Evolutionary conservation across 2,329 filamentous ascomycete species (phyloP).

Genomic region (Claviceps paspali): DNA sequence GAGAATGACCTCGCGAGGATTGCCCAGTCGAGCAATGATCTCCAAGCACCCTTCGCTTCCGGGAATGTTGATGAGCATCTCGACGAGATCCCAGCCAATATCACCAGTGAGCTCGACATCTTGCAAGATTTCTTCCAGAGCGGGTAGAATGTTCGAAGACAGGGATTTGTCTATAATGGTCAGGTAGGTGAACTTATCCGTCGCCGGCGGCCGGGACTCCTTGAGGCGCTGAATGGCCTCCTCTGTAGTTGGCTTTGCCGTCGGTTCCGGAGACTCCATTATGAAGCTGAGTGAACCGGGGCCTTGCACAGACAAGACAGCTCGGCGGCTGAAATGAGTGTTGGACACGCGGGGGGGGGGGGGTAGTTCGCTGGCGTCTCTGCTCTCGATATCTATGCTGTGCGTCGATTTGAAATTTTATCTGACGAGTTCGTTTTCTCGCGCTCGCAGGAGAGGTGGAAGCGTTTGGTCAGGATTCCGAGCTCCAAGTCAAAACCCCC

Average conservation of each 20-base stretch:
- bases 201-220: slow-evolving; percentile 34
- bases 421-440: no score
- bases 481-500: not conserved
- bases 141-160: slow-evolving; percentile 48
- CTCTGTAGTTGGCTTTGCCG: slow-evolving; percentile 19
- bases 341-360: no score
- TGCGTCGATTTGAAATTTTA: no score
- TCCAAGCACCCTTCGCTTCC: slow-evolving; percentile 56
- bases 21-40: slow-evolving; percentile 61
- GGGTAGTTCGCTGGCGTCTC: not conserved
- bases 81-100: slow-evolving; percentile 74
- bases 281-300: not conserved
- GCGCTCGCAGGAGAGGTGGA: no score
- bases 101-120: slow-evolving; percentile 54
- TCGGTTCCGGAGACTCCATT: slow-evolving; percentile 2
- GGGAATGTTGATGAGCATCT: slow-evolving; percentile 53
- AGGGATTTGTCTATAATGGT: slow-evolving; percentile 64
- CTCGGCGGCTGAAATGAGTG: no score
- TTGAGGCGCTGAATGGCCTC: slow-evolving; percentile 29
- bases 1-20: slow-evolving; percentile 67
- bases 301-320: not conserved
- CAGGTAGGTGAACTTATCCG: slow-evolving; percentile 61
- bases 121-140: slow-evolving; percentile 53
- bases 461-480: not conserved
- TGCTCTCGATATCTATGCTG: no score